Percentiles rank a stretch among this genome's conserved stretches.
phyloP scores from a whole-genome alignment of 176 grass and related monocot genomes.

The Eragrostis nindensis region DNA sequence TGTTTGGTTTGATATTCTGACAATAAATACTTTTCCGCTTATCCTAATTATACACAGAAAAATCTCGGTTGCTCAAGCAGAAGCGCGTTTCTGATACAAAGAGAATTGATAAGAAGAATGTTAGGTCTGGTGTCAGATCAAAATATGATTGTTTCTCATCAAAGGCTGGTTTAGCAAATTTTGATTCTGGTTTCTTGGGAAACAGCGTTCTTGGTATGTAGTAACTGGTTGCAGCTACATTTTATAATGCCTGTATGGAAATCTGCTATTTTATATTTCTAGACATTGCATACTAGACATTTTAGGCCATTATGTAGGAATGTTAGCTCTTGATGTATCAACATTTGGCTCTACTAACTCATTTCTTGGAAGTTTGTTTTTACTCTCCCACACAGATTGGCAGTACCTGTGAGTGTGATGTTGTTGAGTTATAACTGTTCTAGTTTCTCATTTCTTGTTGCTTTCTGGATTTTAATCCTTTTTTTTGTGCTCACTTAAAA shows the following conservation, averaged over 20 bases:
- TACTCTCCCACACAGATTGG: background rate
- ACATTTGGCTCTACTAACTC: background rate
- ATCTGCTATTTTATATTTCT: background rate
- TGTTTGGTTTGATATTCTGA: constrained; percentile 48
- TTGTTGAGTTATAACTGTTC: constrained; percentile 23
- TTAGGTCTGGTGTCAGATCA: constrained; percentile 73
- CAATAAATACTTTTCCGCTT: constrained; percentile 41
- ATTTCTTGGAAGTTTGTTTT: constrained; percentile 29
- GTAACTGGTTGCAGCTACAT: constrained; percentile 36
- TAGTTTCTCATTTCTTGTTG: background rate
- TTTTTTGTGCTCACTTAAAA: background rate
- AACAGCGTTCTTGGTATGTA: constrained; percentile 76
- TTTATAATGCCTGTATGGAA: background rate
- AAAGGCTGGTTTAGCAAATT: constrained; percentile 74
- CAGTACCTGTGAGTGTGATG: background rate
- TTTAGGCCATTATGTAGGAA: constrained; percentile 15
- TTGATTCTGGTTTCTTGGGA: constrained; percentile 74
- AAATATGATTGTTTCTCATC: constrained; percentile 84
- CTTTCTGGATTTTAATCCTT: background rate
- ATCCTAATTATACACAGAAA: constrained; percentile 64
- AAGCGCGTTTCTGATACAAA: constrained; percentile 81
- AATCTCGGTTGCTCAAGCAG: constrained; percentile 74
- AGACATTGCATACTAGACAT: constrained; percentile 1
- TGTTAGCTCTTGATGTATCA: constrained; percentile 33
- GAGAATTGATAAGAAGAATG: constrained; percentile 83